Evolutionary conservation across 148 eudicot species (phyloP), one percentile per base, ranked within the genome.

Genomic region (Nyssa sinensis): DNA sequence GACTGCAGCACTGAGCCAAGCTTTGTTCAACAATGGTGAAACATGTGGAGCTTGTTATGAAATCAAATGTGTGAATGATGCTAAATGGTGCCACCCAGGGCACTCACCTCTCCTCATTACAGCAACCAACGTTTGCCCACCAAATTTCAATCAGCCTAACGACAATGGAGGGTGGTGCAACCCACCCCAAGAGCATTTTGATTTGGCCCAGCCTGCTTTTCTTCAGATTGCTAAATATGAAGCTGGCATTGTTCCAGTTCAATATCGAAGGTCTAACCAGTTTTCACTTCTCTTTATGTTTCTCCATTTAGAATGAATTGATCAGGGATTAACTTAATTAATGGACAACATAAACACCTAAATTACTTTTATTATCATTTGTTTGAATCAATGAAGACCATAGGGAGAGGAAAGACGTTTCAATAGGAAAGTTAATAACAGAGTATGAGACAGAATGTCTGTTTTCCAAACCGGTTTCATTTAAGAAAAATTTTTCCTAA

Each of bases 21-120:
- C 63, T 3, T 61, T 89, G 77, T 92, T 89, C 86, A 86, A 85
- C 35, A 78, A 86, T n/a, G 97, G 91, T 16, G 82, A 78, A 61
- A 78, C 80, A 5, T 92, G 97, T 62, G 97, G 97, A 0, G 78
- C 89, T 23, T 92, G 94, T 64, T 92, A 76, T 23, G 94, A 92
- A 73, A 72, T 92, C 10, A 80, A 72, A 53, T 92, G 94, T 47
- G 86, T 41, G 0, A 66, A 78, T 21, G 69, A 77, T 21, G 51
- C 68, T 3, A 74, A 85, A 67, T 85, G 90, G 84, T 93, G 98
- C 82, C 80, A 72, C 35, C 70, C 81, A 0, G 82, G 86, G 13
- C 72, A 82, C 1, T 66, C 80, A 1, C 61, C 91, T 0, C 29
- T 93, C 70, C n/a, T 72, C 4, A 76, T 93, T 28, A 93, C 96